Evolutionary conservation across 768 basidiomycete species (phyloP).

Genomic region (Amanita polypyramis): DNA sequence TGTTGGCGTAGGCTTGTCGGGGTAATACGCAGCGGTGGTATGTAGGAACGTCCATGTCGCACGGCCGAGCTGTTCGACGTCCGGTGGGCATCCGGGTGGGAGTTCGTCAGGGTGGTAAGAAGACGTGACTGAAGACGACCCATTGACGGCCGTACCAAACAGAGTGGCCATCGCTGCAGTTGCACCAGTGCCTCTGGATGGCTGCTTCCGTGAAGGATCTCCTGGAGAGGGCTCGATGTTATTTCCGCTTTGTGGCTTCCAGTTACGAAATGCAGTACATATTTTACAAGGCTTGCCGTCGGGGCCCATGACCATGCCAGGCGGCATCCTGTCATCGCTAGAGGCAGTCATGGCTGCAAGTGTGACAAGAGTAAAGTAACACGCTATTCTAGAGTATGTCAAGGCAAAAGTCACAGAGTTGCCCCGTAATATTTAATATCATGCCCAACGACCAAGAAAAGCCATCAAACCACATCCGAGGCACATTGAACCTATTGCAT

Average conservation of each 20-base stretch:
- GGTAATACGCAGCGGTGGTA: constrained; percentile 92
- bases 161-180: constrained; percentile 18
- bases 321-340: constrained; percentile 34
- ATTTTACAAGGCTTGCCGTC: constrained; percentile 96
- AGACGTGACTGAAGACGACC: constrained; percentile 4
- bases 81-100: constrained; percentile 74
- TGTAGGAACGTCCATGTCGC: constrained; percentile 98
- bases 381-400: too few relatives aligned
- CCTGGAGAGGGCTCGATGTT: constrained; percentile 15
- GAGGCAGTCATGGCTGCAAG: neutral
- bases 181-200: constrained; percentile 9
- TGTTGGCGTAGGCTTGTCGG: constrained; percentile 59
- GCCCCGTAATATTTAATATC: constrained; percentile 10
- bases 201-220: constrained; percentile 8
- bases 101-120: constrained; percentile 25
- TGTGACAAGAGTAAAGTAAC: neutral
- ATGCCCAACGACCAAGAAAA: constrained; percentile 85
- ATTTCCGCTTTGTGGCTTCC: constrained; percentile 37
- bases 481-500: constrained; percentile 71
- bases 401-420: too few relatives aligned
- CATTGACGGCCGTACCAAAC: constrained; percentile 11
- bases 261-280: constrained; percentile 72
- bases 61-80: constrained; percentile 80
- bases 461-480: constrained; percentile 85
- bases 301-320: constrained; percentile 81